These are phyloP conservation scores for Fusarium xyrophilum DNA, from an alignment of 2,329 filamentous ascomycete genomes.

Conservation along the genomic window DNA sequence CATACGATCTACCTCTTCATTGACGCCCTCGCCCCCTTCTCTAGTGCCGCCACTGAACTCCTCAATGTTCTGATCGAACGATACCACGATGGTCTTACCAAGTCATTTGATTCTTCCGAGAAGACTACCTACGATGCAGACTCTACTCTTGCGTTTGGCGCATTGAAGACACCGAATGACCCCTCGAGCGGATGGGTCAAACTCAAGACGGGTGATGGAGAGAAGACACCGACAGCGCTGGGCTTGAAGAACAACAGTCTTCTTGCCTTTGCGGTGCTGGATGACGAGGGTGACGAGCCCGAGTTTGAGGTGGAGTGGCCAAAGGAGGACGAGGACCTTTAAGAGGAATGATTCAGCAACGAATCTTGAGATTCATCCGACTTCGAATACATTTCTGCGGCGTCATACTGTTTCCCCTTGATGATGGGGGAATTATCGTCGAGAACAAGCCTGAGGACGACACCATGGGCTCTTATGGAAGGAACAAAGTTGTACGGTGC, in stretches of 20 bases:
- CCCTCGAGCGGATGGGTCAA: conserved; percentile 58
- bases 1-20: conserved; percentile 75
- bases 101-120: conserved; percentile 43
- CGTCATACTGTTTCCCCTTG: background rate
- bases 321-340: conserved; percentile 50
- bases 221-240: conserved; percentile 51
- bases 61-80: conserved; percentile 63
- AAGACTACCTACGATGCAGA: conserved; percentile 51
- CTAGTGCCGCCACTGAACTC: conserved; percentile 64
- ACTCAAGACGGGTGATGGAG: conserved; percentile 48
- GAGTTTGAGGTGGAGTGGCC: conserved; percentile 57
- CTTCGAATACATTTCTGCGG: no score
- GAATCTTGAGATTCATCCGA: rapidly evolving
- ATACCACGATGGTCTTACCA: conserved; percentile 61
- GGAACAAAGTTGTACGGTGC: background rate
- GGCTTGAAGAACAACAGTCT: conserved; percentile 56
- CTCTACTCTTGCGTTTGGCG: conserved; percentile 55
- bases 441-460: background rate
- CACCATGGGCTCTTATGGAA: background rate
- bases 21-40: conserved; percentile 63
- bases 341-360: conserved; percentile 29
- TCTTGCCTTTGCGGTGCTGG: conserved; percentile 58
- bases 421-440: background rate
- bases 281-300: conserved; percentile 49
- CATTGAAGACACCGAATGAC: conserved; percentile 55